Evolutionary conservation across 2,329 filamentous ascomycete genomes (phyloP), one percentile per base, ranked within the genome.

Genomic region (Penicillium psychrosexuale): DNA sequence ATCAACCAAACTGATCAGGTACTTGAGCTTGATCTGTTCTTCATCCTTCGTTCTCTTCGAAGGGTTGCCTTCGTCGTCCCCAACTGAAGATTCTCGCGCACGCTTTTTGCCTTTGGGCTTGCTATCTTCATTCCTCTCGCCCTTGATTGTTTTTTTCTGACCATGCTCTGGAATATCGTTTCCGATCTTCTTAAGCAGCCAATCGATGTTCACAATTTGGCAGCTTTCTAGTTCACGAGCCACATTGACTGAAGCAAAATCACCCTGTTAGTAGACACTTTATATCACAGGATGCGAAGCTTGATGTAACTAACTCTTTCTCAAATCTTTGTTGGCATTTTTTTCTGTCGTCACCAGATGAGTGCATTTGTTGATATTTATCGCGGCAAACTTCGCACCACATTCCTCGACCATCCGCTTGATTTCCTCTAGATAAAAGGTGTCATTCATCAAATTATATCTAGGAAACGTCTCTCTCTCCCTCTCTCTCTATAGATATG

Each of bases 161-260:
- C 38, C 13, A 9, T 6, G n/a, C 17, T 28, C 19, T 8, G 47
- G 52, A 3, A 12, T 6, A 8, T 51, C n/a, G 3, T 44, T 36
- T 5, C 36, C 24, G 3, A 53, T 27, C 17, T 39, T 55, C 13
- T 39, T 12, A 24, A 55, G 15, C n/a, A 88, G 73, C 87, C 87
- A 90, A 15, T 80, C 71, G 0, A 84, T 68, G 13, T 68, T 75
- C 43, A 89, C 78, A 47, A 89, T 77, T 5, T 75, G 76, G 9
- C 86, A 67, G 22, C 68, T 72, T 39, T 78, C 74, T 15, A 72
- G 59, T 17, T 73, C 64, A 2, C 78, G 82, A 19, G 78, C 56
- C 73, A 71, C 53, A 83, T 61, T 56, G 44, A 66, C 66, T 67
- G 49, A 15, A 42, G 27, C 37, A 11, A 31, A 45, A 47, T 22